phyloP scores from a whole-genome alignment of 2,329 filamentous ascomycete genomes.

The Penicillium rolfsii region DNA sequence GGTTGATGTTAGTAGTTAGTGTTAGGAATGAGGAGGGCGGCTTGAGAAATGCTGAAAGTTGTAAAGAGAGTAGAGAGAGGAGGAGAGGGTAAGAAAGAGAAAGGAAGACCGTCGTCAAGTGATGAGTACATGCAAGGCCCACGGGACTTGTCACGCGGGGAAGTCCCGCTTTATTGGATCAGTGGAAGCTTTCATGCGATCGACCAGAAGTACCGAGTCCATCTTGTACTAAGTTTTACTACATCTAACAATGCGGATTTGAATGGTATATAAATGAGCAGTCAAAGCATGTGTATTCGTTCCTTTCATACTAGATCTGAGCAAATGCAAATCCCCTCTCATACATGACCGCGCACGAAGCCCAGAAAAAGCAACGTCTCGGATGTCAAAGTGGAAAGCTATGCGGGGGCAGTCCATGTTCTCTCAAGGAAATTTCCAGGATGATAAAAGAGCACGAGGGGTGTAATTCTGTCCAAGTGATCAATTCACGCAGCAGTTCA shows the following conservation, averaged over 20 bases:
- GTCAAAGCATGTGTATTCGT: not conserved
- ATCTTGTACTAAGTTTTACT: not conserved
- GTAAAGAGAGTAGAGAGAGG: not conserved
- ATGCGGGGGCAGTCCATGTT: not conserved
- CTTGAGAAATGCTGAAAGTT: not conserved
- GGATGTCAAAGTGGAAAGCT: slow-evolving; percentile 8
- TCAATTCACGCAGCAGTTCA: slow-evolving; percentile 17
- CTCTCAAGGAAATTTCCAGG: slow-evolving; percentile 15
- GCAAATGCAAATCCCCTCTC: slow-evolving; percentile 12
- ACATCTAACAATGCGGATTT: not conserved
- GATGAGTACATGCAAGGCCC: slow-evolving; percentile 14
- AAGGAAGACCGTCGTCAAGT: slow-evolving; percentile 20
- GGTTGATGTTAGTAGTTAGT: not conserved
- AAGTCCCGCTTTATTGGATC: slow-evolving; percentile 10
- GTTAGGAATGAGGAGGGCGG: slow-evolving; percentile 1
- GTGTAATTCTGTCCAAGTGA: not conserved
- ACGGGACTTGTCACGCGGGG: slow-evolving; percentile 26
- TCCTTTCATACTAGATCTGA: slow-evolving; percentile 11
- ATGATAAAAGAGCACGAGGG: slow-evolving; percentile 3
- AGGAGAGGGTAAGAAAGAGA: not conserved
- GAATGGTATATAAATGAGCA: not conserved
- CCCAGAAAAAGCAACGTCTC: slow-evolving; percentile 13
- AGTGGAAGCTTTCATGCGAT: slow-evolving; percentile 3
- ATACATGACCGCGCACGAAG: slow-evolving; percentile 6
- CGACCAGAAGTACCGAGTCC: not conserved